Evolutionary conservation across 371 early-diverging fungal genomes (phyloP).

Genomic region (Actinomucor elegans): DNA sequence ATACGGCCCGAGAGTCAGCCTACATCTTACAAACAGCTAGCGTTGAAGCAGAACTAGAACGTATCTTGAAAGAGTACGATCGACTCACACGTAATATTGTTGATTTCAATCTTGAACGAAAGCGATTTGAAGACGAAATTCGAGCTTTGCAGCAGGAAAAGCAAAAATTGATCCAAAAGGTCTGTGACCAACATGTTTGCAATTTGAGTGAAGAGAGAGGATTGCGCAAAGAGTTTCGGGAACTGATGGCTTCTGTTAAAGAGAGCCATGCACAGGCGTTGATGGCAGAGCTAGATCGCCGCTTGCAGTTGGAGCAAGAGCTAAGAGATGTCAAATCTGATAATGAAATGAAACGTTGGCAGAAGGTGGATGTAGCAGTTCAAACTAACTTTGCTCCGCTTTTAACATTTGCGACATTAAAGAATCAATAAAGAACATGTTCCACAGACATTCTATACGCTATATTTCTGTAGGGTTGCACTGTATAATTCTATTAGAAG

Average conservation of each 20-base stretch:
- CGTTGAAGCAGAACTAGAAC: constrained; percentile 42
- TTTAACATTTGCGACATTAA: no score
- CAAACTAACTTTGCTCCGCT: constrained; percentile 50
- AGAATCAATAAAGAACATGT: no score
- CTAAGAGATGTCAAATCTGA: constrained; percentile 49
- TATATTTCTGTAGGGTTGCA: no score
- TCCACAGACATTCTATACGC: no score
- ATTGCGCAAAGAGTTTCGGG: constrained; percentile 57
- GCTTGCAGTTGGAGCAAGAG: constrained; percentile 37
- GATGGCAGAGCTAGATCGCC: constrained; percentile 38
- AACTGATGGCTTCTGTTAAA: constrained; percentile 50
- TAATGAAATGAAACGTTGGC: constrained; percentile 45
- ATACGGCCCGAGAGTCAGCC: constrained; percentile 35
- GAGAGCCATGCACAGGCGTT: constrained; percentile 45
- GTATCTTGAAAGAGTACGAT: constrained; percentile 48
- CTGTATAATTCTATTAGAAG: no score
- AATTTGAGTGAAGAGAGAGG: constrained; percentile 30
- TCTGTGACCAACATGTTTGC: constrained; percentile 31
- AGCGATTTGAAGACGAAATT: constrained; percentile 30
- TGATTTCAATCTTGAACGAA: constrained; percentile 46
- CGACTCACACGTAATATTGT: constrained; percentile 48
- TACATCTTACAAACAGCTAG: constrained; percentile 37
- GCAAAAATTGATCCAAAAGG: constrained; percentile 25
- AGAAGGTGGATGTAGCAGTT: constrained; percentile 33
- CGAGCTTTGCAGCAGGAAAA: constrained; percentile 23